Evolutionary conservation across 2,329 filamentous ascomycete species (phyloP), one percentile per base, ranked within the genome.

Genomic region (Colletotrichum eleusines): DNA sequence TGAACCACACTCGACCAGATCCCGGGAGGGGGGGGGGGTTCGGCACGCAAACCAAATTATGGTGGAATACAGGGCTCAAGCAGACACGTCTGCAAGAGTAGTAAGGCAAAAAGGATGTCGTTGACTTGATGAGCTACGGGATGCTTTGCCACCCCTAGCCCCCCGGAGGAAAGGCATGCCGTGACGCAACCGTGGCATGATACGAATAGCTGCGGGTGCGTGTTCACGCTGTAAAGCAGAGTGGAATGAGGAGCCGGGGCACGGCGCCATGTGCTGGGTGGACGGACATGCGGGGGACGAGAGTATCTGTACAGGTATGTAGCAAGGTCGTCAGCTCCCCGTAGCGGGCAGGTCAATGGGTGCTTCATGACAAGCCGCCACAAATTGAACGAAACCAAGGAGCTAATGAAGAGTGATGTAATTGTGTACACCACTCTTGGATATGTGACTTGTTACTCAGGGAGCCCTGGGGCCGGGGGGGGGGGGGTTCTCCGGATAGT

Each of bases 281-380:
- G 61, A 57, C 63, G 60, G 60, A 66, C 69, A 72, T 61, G 69
- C 66, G 69, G 69, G 69, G 66, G 57, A 70, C 46, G 48, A 26
- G 55, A 62, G 26, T n/a, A 44, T 44, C 20, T n/a, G 42, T n/a
- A n/a, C 31, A 33, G 3, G 31, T 16, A 35, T 28, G 51, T 42
- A 38, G 26, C 33, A 51, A 8, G 20, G 51, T 54, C 44, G 46
- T 58, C 40, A 68, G 64, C 58, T 68, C 60, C 57, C 23, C 57
- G 64, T 23, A 51, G 46, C 23, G 42, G 55, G 31, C 42, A 54
- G 53, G 35, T 40, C 44, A 63, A 63, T 46, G 54, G 33, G 59
- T 44, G 65, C 46, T 68, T 48, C 42, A 53, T 59, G 58, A 63
- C 18, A 38, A 33, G 46, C 58, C 62, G 28, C 20, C 18, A 23